These are phyloP conservation scores for Astrothelium macrocarpum DNA, from an alignment of 495 filamentous ascomycete genomes.

Conservation along the genomic window DNA sequence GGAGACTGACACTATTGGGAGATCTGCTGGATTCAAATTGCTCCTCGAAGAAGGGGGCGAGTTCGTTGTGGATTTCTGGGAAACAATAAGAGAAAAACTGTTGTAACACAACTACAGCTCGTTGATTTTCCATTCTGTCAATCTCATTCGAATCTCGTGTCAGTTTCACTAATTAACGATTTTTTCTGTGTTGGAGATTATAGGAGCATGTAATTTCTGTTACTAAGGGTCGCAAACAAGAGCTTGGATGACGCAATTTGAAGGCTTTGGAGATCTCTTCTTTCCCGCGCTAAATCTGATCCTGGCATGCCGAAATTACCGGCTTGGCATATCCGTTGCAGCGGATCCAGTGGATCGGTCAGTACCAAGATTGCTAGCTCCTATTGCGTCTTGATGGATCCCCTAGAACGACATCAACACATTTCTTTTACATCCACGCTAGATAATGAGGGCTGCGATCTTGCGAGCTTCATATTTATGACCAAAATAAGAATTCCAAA, in stretches of 20 bases:
- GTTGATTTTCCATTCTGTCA: too few species aligned
- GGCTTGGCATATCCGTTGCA: neutral
- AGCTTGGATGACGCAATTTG: neutral
- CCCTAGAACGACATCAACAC: neutral
- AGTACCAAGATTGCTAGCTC: neutral
- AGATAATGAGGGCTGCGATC: neutral
- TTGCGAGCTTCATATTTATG: neutral
- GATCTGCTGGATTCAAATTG: too few species aligned
- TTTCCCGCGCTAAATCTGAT: neutral
- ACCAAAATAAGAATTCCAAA: neutral
- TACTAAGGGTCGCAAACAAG: neutral
- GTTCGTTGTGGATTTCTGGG: too few species aligned
- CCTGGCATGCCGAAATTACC: neutral
- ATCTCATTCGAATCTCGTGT: too few species aligned
- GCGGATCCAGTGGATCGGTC: neutral
- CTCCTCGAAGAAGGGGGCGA: too few species aligned
- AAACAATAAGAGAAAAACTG: too few species aligned
- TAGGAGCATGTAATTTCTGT: neutral
- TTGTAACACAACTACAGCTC: too few species aligned
- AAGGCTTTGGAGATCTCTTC: neutral
- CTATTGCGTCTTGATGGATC: neutral
- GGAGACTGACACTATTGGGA: too few species aligned
- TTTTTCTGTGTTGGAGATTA: too few species aligned
- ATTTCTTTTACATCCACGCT: conserved; percentile 1
- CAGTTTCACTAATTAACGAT: too few species aligned